Base-by-base conservation (phyloP, 495 filamentous ascomycete genomes). In the Rostrohypoxylon terebratum region DNA sequence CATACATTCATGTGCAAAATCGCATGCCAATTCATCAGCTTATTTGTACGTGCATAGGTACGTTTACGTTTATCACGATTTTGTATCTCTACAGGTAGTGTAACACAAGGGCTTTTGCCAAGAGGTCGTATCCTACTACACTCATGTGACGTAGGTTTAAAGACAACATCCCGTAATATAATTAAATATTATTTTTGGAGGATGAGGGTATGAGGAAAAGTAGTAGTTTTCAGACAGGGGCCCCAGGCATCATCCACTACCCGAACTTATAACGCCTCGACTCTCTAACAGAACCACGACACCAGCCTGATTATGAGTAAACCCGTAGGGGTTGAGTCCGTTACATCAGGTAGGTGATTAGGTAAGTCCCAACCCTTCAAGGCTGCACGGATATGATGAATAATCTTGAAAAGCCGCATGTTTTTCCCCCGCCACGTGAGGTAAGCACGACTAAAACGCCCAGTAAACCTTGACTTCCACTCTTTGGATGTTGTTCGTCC, bases 401-500 rank as follows among this genome's bases (percentile, higher is more conserved):
- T 33, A 9, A 31, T 5, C 16, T 25, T 14, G 11, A 16, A 54
- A 6, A 4, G 2, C 6, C 50, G 25, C 16, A 8, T n/a, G 50
- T 14, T 10, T 18, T 8, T 33, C n/a, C 25, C 21, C 54, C 45
- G 8, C 50, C 14, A 36, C 10, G 48, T 11, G 25, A 4, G 25
- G 25, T n/a, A 7, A 23, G 1, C 2, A 3, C 5, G 3, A 2
- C 82, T 72, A 92, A 36, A 90, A 75, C 13, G 87, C 88, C 88
- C 87, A 92, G 68, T 87, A 91, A 18, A 92, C 83, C 53, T 87
- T 82, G 44, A 92, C 83, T 66, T 83, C 79, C n/a, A 88, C 83
- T 11, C 80, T 78, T 34, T 88, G 71, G 8, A 92, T 81, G 59
- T 82, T 61, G 62, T 93, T 93, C 0, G 33, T 31, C 91, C 91